These are phyloP conservation scores for Botrytis fragariae DNA, from an alignment of 2,329 filamentous ascomycete genomes.

Conservation along the genomic window DNA sequence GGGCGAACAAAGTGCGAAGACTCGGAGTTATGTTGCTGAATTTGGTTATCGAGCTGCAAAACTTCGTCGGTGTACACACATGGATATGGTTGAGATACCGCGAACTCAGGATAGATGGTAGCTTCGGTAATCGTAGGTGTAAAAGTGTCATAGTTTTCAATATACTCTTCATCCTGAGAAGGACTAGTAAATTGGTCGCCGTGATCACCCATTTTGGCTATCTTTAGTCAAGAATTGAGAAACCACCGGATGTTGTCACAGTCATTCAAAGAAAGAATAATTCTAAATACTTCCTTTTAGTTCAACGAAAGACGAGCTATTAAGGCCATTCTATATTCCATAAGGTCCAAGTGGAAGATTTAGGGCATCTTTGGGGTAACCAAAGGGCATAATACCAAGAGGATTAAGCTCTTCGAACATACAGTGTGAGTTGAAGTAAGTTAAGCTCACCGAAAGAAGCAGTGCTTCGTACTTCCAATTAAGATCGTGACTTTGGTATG, in stretches of 20 bases:
- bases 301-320: accelerated
- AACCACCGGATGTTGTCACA: neutral
- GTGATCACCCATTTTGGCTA: neutral
- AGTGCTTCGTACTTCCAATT: neutral
- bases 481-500: neutral
- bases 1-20: neutral
- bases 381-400: neutral
- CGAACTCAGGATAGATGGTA: neutral
- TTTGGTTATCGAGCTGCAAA: neutral
- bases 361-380: neutral
- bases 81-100: neutral
- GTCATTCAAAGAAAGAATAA: neutral
- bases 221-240: neutral
- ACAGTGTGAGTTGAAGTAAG: neutral
- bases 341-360: neutral
- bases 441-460: neutral
- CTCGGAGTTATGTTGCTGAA: neutral
- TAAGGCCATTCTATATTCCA: neutral
- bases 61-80: neutral
- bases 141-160: neutral
- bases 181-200: neutral
- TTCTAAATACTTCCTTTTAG: neutral
- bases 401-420: neutral
- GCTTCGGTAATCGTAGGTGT: neutral
- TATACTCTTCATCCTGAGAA: neutral